A percentile compares a stretch with the other conserved stretches of the same genome.
These are phyloP conservation scores for Gentiana macrophylla DNA, from an alignment of 257 asterid species.

Conservation along the genomic window DNA sequence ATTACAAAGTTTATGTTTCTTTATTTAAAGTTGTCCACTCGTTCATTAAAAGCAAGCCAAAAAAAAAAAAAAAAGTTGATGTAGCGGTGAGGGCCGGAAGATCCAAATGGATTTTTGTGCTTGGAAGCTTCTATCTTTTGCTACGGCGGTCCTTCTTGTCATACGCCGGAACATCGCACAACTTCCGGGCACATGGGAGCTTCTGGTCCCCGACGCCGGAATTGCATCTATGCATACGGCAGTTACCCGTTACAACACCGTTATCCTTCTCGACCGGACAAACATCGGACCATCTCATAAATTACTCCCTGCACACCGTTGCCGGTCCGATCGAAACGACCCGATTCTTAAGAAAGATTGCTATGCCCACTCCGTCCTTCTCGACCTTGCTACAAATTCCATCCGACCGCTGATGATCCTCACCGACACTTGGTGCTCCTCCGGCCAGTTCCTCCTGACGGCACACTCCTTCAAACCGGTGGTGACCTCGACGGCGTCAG, in stretches of 20 bases:
- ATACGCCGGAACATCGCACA: conserved; percentile 21
- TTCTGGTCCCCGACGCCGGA: conserved; percentile 72
- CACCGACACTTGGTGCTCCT: conserved; percentile 98
- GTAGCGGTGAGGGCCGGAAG: too few relatives aligned
- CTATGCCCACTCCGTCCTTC: conserved; percentile 72
- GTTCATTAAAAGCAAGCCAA: too few relatives aligned
- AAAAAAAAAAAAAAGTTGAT: too few relatives aligned
- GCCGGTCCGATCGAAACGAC: conserved; percentile 33
- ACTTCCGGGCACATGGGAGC: conserved; percentile 94
- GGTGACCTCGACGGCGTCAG: conserved; percentile 63
- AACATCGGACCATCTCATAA: conserved; percentile 68
- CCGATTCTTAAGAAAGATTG: conserved; percentile 44
- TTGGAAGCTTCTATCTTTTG: conserved; percentile 4
- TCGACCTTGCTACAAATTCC: conserved; percentile 42
- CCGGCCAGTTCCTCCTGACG: conserved; percentile 96
- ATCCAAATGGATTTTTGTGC: background rate
- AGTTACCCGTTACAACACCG: conserved; percentile 81
- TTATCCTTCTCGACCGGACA: conserved; percentile 80
- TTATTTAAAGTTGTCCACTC: too few relatives aligned
- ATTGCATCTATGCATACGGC: conserved; percentile 97
- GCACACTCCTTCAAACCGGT: conserved; percentile 78
- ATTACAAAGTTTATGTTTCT: too few relatives aligned
- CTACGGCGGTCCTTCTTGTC: conserved; percentile 8
- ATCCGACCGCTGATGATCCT: conserved; percentile 56
- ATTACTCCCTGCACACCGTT: conserved; percentile 35